These are phyloP conservation scores for Bipolaris gigantea DNA, from an alignment of 2,329 filamentous ascomycete species.

Conservation along the genomic window DNA sequence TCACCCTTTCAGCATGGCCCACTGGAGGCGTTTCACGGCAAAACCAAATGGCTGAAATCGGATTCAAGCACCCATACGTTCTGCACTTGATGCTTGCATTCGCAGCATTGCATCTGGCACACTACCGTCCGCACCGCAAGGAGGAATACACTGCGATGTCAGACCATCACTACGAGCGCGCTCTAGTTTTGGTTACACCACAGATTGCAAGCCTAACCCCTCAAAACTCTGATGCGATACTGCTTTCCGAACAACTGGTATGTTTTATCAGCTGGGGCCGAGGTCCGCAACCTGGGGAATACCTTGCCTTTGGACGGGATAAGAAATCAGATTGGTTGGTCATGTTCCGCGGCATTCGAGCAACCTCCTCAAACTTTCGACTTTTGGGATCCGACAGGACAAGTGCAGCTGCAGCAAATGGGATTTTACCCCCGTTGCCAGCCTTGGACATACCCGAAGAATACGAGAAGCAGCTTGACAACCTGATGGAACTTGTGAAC, in stretches of 20 bases:
- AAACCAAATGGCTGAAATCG: conserved; percentile 23
- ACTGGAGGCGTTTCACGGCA: conserved; percentile 19
- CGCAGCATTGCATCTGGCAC: conserved; percentile 31
- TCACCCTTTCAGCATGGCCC: conserved; percentile 23
- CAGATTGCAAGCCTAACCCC: conserved; percentile 23
- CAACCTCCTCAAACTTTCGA: conserved; percentile 20
- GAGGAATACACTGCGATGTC: conserved; percentile 23
- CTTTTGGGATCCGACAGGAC: conserved; percentile 10
- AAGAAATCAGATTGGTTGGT: conserved; percentile 35
- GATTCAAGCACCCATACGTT: conserved; percentile 20
- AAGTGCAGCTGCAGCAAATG: conserved; percentile 7
- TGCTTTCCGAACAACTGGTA: conserved; percentile 29
- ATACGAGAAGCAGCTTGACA: conserved; percentile 24
- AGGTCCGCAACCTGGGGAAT: conserved; percentile 33
- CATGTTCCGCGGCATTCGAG: conserved; percentile 36
- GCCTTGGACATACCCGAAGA: conserved; percentile 8
- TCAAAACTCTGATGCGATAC: conserved; percentile 29
- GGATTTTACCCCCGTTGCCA: conserved; percentile 18
- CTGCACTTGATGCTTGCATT: conserved; percentile 31
- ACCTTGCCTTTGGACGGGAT: conserved; percentile 31
- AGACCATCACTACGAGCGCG: conserved; percentile 28
- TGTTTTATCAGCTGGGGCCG: conserved; percentile 31
- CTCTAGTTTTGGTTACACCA: conserved; percentile 24
- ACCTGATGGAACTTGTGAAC: conserved; percentile 18
- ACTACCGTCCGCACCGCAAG: conserved; percentile 21